phyloP scores from a whole-genome alignment of 441 rosid species.

The Pelargonium myrrhifolium region DNA sequence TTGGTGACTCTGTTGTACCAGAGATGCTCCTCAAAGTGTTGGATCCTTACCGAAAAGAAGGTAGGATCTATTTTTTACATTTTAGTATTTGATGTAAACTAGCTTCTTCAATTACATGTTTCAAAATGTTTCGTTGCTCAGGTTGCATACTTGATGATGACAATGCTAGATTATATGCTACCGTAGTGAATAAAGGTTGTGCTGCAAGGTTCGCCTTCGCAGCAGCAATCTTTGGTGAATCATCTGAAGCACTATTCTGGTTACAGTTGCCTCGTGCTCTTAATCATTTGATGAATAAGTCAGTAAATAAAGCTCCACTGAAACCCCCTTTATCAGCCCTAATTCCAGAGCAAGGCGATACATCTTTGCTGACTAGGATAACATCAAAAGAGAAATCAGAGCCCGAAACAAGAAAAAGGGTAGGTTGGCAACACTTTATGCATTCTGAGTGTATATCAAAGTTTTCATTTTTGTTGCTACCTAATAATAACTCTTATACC shows the following conservation, averaged over 20 bases:
- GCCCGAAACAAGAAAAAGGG: conserved; percentile 37
- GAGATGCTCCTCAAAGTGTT: conserved; percentile 94
- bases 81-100: conserved; percentile 4
- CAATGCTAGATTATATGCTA: conserved; percentile 76
- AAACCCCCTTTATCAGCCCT: conserved; percentile 31
- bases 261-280: conserved; percentile 87
- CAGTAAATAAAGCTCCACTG: conserved; percentile 45
- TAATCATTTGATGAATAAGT: conserved; percentile 63
- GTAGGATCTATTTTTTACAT: conserved; percentile 28
- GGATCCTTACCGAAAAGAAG: conserved; percentile 85
- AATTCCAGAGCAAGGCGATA: conserved; percentile 37
- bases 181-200: conserved; percentile 72
- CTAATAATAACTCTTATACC: neutral
- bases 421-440: conserved; percentile 22
- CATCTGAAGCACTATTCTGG: conserved; percentile 91
- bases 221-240: conserved; percentile 91
- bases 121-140: conserved; percentile 26
- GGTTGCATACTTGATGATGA: conserved; percentile 95
- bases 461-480: neutral
- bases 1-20: conserved; percentile 88
- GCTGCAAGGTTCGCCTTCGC: conserved; percentile 89
- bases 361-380: conserved; percentile 46
- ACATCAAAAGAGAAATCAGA: conserved; percentile 45
- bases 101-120: conserved; percentile 16
- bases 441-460: neutral